Percentiles rank a stretch among this genome's conserved stretches.
phyloP scores from a whole-genome alignment of 345 rosid species.

The Psidium guajava region DNA sequence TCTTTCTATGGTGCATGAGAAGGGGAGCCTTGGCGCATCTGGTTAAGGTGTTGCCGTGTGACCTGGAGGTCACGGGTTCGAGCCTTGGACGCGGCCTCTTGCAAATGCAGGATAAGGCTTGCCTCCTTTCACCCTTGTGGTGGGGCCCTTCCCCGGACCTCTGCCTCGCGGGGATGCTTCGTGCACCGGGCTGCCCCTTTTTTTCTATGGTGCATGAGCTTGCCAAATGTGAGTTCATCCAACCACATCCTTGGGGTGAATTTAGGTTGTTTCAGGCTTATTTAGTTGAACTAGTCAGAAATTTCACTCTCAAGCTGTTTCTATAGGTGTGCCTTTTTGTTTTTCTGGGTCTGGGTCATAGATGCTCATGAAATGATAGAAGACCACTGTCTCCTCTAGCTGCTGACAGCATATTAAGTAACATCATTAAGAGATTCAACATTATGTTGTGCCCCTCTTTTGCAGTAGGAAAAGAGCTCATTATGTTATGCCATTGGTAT shows the following conservation, averaged over 20 bases:
- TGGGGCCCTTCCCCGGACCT: too few species aligned
- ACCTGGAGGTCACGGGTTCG: too few species aligned
- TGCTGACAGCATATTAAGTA: neutral
- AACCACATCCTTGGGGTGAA: neutral
- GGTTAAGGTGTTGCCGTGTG: too few species aligned
- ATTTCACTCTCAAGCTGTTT: neutral
- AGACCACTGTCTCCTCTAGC: neutral
- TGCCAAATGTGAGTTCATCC: neutral
- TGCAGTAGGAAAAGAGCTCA: neutral
- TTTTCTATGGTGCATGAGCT: neutral
- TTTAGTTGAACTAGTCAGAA: neutral
- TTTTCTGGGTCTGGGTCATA: neutral
- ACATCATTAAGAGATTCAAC: neutral
- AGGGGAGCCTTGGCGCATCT: too few species aligned
- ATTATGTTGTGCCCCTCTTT: neutral
- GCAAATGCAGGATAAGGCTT: too few species aligned
- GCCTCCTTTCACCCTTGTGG: too few species aligned
- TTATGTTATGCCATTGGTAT: neutral
- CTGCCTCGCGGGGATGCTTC: too few species aligned
- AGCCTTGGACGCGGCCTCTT: too few species aligned
- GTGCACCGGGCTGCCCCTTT: too few species aligned
- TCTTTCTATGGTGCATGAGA: neutral
- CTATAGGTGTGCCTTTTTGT: neutral
- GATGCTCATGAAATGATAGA: neutral
- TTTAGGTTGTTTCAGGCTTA: neutral